Conservation (phyloP, 192 early-diverging fungal species). For the Coemansia sp. region DNA sequence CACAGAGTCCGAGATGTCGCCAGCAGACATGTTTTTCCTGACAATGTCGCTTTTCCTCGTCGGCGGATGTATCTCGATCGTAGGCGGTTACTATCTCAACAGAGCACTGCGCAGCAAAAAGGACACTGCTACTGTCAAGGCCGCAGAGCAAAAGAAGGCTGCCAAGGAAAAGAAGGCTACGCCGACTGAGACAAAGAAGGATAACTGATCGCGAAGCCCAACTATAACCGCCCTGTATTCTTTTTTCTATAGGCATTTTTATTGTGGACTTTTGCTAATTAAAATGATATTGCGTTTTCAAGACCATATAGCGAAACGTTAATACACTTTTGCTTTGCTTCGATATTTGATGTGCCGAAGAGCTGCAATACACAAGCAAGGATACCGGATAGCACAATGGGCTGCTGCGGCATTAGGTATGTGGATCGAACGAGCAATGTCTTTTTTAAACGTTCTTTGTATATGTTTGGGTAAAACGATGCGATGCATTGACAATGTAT, state of each 20-base stretch:
- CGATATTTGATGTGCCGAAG: too few species aligned
- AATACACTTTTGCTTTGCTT: too few species aligned
- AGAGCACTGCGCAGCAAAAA: conserved; percentile 43
- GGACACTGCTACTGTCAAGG: conserved; percentile 32
- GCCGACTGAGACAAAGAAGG: conserved; percentile 1
- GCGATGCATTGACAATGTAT: too few species aligned
- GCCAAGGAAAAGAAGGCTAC: conserved; percentile 10
- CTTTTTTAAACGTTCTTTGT: too few species aligned
- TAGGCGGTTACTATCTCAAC: conserved; percentile 54
- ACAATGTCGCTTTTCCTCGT: conserved; percentile 56
- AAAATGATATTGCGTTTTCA: background rate
- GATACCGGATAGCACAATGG: too few species aligned
- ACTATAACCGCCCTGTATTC: too few species aligned
- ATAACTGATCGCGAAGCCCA: background rate
- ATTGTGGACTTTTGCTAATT: background rate
- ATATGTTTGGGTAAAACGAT: too few species aligned
- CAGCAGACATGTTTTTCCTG: conserved; percentile 53
- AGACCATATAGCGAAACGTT: too few species aligned
- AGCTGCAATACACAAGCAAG: too few species aligned
- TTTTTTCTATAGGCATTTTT: too few species aligned
- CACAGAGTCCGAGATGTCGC: conserved; percentile 53
- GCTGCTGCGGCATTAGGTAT: too few species aligned
- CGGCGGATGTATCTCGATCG: conserved; percentile 52
- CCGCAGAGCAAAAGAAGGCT: conserved; percentile 22
- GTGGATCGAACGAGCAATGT: too few species aligned